Evolutionary conservation across 495 filamentous ascomycete species (phyloP).

Genomic region (Penicillium longicatenatum): DNA sequence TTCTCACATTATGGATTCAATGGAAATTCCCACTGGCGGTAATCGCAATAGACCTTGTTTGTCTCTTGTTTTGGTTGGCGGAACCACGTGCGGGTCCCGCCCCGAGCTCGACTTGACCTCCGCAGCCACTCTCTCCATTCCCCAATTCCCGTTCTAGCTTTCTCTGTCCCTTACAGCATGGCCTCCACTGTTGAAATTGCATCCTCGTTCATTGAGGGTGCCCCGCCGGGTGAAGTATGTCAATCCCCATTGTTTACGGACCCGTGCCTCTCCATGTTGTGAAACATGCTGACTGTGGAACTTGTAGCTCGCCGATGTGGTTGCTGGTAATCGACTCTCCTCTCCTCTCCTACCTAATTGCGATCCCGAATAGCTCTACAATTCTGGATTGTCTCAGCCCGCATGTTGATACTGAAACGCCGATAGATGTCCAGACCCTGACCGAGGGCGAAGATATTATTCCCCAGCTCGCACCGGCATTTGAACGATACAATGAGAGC

Average conservation of each 20-base stretch:
- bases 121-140: slow-evolving; percentile 16
- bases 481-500: slow-evolving; percentile 94
- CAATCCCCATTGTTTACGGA: slow-evolving; percentile 6
- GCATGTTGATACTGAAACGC: slow-evolving; percentile 21
- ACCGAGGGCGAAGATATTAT: slow-evolving; percentile 72
- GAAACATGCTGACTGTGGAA: slow-evolving; percentile 3
- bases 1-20: neutral
- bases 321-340: slow-evolving; percentile 66
- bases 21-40: neutral
- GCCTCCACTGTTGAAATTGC: slow-evolving; percentile 59
- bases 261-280: slow-evolving; percentile 6
- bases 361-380: neutral
- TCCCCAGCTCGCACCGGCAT: slow-evolving; percentile 73
- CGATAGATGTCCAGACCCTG: slow-evolving; percentile 82
- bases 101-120: slow-evolving; percentile 22
- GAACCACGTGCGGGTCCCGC: slow-evolving; percentile 32
- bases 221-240: slow-evolving; percentile 94
- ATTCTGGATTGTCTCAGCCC: neutral
- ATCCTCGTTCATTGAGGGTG: slow-evolving; percentile 89
- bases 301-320: slow-evolving; percentile 80
- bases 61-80: neutral
- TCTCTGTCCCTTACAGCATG: slow-evolving; percentile 28
- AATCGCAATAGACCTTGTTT: neutral
- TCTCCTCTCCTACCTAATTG: slow-evolving; percentile 2
- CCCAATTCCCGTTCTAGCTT: slow-evolving; percentile 4